Evolutionary conservation across 495 filamentous ascomycete species (phyloP).

Genomic region (Talaromyces proteolyticus): DNA sequence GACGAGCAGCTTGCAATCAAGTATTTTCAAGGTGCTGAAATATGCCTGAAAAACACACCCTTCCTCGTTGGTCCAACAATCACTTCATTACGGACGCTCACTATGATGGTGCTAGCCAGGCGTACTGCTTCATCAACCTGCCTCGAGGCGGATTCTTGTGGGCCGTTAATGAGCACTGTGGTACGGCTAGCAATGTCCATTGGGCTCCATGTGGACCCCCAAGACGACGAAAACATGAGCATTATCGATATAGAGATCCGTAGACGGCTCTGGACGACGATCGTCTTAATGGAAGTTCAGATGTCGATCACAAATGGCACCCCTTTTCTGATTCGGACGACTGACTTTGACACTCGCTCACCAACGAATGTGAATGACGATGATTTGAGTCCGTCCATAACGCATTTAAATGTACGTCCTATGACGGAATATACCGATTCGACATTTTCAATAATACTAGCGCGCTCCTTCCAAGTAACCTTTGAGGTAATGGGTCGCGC

Average conservation of each 20-base stretch:
- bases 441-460: background rate
- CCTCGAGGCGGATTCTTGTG: slow-evolving; percentile 2
- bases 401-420: background rate
- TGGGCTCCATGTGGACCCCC: slow-evolving; percentile 2
- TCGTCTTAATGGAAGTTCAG: background rate
- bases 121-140: background rate
- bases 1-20: background rate
- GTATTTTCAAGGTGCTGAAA: slow-evolving; percentile 5
- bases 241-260: slow-evolving; percentile 2
- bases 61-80: background rate
- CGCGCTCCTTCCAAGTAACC: background rate
- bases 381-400: background rate
- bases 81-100: slow-evolving; percentile 3
- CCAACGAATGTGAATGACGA: slow-evolving; percentile 2
- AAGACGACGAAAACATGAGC: background rate
- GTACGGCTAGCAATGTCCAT: slow-evolving; percentile 1
- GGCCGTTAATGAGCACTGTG: background rate
- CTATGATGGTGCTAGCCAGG: slow-evolving; percentile 6
- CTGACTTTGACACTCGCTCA: background rate
- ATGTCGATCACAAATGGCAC: background rate
- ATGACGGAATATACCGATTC: slow-evolving; percentile 1
- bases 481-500: slow-evolving; percentile 3
- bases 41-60: slow-evolving; percentile 1
- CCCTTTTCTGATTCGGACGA: background rate
- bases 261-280: slow-evolving; percentile 1